A percentile compares a stretch with the other conserved stretches of the same genome.
Evolutionary conservation across 2,329 filamentous ascomycete species (phyloP).

Genomic region (Cytospora piceicola): DNA sequence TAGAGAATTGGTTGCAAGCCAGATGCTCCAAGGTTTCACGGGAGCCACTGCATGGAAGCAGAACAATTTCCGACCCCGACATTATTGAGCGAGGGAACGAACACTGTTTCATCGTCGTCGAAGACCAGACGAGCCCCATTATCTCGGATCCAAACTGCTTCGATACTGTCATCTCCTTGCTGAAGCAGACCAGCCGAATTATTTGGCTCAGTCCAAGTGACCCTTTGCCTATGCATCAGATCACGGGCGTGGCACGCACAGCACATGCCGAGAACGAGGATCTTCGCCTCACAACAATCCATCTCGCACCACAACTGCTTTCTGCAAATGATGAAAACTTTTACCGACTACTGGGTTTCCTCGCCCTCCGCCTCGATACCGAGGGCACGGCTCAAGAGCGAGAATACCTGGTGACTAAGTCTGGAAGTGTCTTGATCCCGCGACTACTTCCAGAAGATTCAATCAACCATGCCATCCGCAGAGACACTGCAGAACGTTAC

Average conservation of each 20-base stretch:
- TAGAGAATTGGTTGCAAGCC: neutral
- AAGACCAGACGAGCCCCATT: neutral
- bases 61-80: no score
- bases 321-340: neutral
- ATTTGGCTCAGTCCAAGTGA: conserved; percentile 31
- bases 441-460: neutral
- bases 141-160: conserved; percentile 2
- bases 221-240: conserved; percentile 31
- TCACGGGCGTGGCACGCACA: conserved; percentile 31
- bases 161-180: conserved; percentile 1
- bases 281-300: conserved; percentile 30
- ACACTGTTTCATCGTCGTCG: neutral
- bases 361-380: neutral
- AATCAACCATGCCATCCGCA: conserved; percentile 5
- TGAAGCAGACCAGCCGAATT: conserved; percentile 20
- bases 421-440: neutral
- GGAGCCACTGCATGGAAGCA: neutral
- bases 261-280: conserved; percentile 33
- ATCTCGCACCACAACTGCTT: conserved; percentile 23
- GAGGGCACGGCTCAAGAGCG: neutral
- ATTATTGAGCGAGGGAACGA: neutral
- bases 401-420: neutral
- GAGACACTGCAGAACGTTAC: neutral
- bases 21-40: neutral
- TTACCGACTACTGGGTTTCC: neutral